Evolutionary conservation across 1,139 yeast genomes (phyloP).

Genomic region (Debaryomycetaceae sp.): DNA sequence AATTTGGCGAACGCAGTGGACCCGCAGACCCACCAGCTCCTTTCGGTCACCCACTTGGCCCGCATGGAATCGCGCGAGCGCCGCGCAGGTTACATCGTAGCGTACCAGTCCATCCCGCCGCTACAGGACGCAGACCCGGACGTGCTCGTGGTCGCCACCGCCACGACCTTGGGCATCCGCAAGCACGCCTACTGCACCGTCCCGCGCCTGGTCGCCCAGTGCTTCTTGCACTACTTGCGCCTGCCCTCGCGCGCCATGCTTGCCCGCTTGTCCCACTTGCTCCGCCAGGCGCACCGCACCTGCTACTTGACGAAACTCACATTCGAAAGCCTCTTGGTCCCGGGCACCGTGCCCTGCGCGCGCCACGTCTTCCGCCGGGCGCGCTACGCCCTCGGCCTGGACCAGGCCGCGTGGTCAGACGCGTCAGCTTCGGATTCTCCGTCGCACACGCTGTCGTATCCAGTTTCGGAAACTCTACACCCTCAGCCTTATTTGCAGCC

Average conservation of each 20-base stretch:
- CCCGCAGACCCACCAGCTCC: conserved; percentile 1
- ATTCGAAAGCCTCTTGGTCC: conserved; percentile 30
- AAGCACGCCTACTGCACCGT: conserved; percentile 30
- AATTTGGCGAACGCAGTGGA: conserved; percentile 5
- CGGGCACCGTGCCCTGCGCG: conserved; percentile 35
- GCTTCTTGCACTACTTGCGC: conserved; percentile 16
- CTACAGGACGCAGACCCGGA: conserved; percentile 13
- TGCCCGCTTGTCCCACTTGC: not conserved
- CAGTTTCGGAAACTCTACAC: too few species aligned
- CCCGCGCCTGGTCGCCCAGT: conserved; percentile 22
- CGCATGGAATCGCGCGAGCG: conserved; percentile 7
- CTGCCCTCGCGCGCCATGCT: conserved; percentile 7
- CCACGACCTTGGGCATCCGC: conserved; percentile 33
- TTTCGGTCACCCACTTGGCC: conserved; percentile 8
- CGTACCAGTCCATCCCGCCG: too few species aligned
- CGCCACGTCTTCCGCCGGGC: conserved; percentile 36
- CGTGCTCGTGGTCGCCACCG: conserved; percentile 24
- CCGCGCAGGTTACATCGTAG: conserved; percentile 27
- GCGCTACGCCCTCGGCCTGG: conserved; percentile 23
- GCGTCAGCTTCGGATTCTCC: too few species aligned
- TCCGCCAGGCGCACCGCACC: conserved; percentile 5
- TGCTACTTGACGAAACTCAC: conserved; percentile 14
- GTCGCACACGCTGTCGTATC: too few species aligned
- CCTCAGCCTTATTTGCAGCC: too few species aligned
- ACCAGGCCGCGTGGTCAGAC: too few species aligned